These are phyloP conservation scores for Schoenoplectus tabernaemontani DNA, from an alignment of 202 grass and related monocot genomes.

Conservation along the genomic window DNA sequence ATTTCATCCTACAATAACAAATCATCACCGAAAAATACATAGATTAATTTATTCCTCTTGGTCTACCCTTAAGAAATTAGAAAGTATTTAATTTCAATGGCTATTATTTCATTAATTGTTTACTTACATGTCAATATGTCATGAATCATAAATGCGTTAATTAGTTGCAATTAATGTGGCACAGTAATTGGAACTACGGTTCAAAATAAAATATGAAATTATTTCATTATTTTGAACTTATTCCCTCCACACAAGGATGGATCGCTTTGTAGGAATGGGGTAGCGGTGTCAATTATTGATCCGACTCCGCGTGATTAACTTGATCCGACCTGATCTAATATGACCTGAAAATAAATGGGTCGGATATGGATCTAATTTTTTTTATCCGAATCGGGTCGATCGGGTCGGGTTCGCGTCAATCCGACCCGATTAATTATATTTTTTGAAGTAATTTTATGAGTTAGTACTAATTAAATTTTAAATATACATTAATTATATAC, in stretches of 20 bases:
- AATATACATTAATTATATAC: no score
- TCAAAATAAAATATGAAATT: not conserved
- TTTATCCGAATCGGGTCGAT: no score
- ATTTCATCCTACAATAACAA: not conserved
- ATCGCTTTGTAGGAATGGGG: no score
- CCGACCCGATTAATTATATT: no score
- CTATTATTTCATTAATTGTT: not conserved
- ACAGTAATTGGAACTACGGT: not conserved
- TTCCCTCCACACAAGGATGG: not conserved
- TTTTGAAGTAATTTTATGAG: no score
- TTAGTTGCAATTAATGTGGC: not conserved
- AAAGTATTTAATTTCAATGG: not conserved
- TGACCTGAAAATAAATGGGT: no score
- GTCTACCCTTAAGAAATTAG: not conserved
- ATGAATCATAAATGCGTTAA: not conserved
- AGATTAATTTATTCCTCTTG: not conserved
- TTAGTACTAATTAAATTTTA: no score
- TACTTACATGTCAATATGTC: not conserved
- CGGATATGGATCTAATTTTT: no score
- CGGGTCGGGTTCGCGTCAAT: no score
- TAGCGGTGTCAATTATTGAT: no score
- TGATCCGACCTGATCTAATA: no score
- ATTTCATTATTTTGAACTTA: not conserved
- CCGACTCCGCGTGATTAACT: no score
- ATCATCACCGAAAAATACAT: conserved; percentile 1